Base-by-base conservation (phyloP, 2,329 filamentous ascomycete species). In the Lasiodiplodia citricola region DNA sequence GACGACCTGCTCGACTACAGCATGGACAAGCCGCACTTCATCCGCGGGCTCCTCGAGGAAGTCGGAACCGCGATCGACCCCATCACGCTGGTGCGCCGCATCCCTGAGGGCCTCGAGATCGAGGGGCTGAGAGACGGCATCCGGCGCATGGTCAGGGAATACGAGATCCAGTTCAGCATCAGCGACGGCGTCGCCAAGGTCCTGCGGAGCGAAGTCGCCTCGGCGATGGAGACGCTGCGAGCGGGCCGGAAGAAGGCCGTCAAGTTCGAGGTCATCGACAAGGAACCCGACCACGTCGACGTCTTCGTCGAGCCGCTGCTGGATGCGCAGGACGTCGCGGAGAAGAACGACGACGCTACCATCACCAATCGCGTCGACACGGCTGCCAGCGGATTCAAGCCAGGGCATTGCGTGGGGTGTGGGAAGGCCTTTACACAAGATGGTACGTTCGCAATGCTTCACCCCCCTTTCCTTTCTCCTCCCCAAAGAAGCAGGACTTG, bases 11-110 rank as follows among this genome's bases (percentile, higher is more conserved):
- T 99, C 6, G 90, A 95, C 73, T 98, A 98, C 79, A 95, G 92
- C 70, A 98, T 99, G 96, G 94, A 97, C 81, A 97, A 97, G 76
- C 96, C 96, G 0, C 89, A 89, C 51, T 99, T 99, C 81, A 98
- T 99, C 73, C 91, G 93, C 14, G 94, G 92, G 0, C 84, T 99
- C 3, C 87, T 99, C 0, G 93, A 97, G 75, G 93, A 98, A 81
- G 95, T 97, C 1, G 96, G 96, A 44, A 98, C 94, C 0, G 89
- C 93, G 1, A 96, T 99, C 75, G 91, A 98, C 75, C 96, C 96
- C 0, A 95, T 98, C 71, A 92, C 91, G 18, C 87, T 99, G 3
- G 93, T 99, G 6, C 87, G 92, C 16, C 89, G 94, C 5, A 99
- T 99, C 35, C 96, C 96, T 0, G 93, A 96, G 75, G 94, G 96